Conservation (phyloP, 176 grass and related monocot genomes). For the Juncus inflexus region DNA sequence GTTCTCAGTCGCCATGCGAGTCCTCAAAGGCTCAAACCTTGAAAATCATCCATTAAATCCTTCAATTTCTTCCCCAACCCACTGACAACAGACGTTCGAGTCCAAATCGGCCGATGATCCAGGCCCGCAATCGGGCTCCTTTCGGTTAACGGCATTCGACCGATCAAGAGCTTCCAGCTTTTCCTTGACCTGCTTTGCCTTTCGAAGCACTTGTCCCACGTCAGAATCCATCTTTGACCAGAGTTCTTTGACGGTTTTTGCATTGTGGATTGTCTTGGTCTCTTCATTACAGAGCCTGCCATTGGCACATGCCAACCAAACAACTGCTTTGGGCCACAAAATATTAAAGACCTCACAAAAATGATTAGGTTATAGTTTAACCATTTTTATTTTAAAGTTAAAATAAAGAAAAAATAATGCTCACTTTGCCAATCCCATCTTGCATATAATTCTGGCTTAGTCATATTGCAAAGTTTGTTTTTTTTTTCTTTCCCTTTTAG, state of each 20-base stretch:
- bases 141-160: constrained; percentile 44
- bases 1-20: constrained; percentile 67
- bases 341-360: too few species aligned
- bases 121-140: constrained; percentile 36
- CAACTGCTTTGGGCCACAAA: too few species aligned
- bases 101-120: constrained; percentile 63
- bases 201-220: constrained; percentile 40
- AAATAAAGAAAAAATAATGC: too few species aligned
- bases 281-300: not conserved
- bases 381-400: too few species aligned
- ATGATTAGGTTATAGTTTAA: too few species aligned
- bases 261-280: constrained; percentile 36
- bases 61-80: constrained; percentile 69
- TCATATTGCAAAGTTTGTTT: too few species aligned
- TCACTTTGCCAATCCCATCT: too few species aligned
- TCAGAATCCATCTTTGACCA: constrained; percentile 48
- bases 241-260: constrained; percentile 35
- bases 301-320: too few species aligned
- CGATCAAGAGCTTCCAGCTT: constrained; percentile 51
- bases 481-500: too few species aligned
- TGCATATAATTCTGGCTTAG: too few species aligned
- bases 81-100: constrained; percentile 57
- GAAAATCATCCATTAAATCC: constrained; percentile 74
- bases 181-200: constrained; percentile 37
- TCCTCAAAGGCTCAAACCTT: constrained; percentile 35